Percentiles rank a stretch among this genome's conserved stretches.
Conservation (phyloP, 345 rosid genomes). For the Stellera chamaejasme region DNA sequence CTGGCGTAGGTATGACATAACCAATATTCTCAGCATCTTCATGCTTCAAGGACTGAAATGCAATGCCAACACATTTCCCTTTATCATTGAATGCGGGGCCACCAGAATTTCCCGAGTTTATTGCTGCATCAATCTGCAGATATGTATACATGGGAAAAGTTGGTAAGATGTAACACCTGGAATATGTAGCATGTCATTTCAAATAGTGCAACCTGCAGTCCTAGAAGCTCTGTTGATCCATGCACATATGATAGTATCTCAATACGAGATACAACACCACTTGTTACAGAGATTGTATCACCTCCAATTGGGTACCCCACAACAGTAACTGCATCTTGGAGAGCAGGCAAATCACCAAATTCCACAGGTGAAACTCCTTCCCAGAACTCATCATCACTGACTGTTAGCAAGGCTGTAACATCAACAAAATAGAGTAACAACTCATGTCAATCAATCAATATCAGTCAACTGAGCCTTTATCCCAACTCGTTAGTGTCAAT, state of each 20-base stretch:
- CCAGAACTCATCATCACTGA: conserved; percentile 86
- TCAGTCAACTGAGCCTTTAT: no score
- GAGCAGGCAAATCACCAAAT: conserved; percentile 88
- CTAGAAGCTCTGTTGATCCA: conserved; percentile 91
- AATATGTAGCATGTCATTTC: background rate
- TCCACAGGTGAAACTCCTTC: conserved; percentile 80
- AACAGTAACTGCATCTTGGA: conserved; percentile 96
- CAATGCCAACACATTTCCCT: conserved; percentile 91
- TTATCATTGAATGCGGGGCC: conserved; percentile 95
- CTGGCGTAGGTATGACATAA: conserved; percentile 94
- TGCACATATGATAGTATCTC: conserved; percentile 88
- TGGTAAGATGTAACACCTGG: background rate
- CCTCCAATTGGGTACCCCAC: conserved; percentile 98
- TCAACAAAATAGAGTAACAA: background rate
- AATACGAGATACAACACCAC: conserved; percentile 91
- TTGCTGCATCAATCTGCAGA: conserved; percentile 90
- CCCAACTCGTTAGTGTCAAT: no score
- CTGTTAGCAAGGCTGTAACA: conserved; percentile 63
- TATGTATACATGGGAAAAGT: background rate
- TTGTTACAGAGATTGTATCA: conserved; percentile 92
- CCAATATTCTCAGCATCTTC: conserved; percentile 96
- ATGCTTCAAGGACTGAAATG: conserved; percentile 92
- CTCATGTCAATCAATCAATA: background rate
- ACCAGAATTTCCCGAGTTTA: conserved; percentile 96
- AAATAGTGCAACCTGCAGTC: conserved; percentile 51